Conservation (phyloP, 805 yeast species). For the Yarrowia sp. region DNA sequence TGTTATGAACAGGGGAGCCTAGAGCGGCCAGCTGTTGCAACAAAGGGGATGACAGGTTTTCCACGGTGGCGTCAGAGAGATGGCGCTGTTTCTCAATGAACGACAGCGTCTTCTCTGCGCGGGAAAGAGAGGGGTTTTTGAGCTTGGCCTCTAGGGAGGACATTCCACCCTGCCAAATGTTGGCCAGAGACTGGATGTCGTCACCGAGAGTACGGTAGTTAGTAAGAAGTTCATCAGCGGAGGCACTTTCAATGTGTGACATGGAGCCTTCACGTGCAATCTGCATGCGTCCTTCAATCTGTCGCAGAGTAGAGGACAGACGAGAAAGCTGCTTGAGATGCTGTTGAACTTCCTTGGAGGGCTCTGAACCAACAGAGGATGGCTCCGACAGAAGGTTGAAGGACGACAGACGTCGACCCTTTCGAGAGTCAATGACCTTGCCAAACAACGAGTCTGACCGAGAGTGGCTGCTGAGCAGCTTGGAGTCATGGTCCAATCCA, state of each 20-base stretch:
- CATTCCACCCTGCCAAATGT: slow-evolving; percentile 26
- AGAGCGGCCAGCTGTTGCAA: slow-evolving; percentile 11
- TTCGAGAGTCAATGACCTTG: slow-evolving; percentile 15
- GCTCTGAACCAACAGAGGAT: not conserved
- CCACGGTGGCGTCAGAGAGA: slow-evolving; percentile 26
- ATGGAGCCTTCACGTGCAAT: slow-evolving; percentile 30
- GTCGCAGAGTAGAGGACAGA: slow-evolving; percentile 29
- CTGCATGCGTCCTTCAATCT: slow-evolving; percentile 33
- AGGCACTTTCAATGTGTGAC: not conserved
- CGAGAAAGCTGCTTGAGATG: slow-evolving; percentile 22
- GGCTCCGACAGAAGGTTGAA: slow-evolving; percentile 12
- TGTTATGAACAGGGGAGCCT: not conserved
- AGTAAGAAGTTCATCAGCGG: slow-evolving; percentile 10
- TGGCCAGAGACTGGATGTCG: slow-evolving; percentile 8
- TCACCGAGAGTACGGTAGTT: slow-evolving; percentile 20
- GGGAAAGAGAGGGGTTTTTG: not conserved
- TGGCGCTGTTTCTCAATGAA: slow-evolving; percentile 23
- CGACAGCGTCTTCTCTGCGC: slow-evolving; percentile 22
- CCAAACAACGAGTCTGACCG: slow-evolving; percentile 13
- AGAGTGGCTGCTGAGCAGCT: not conserved
- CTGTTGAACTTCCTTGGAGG: slow-evolving; percentile 6
- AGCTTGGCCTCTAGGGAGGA: slow-evolving; percentile 9
- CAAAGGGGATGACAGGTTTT: not conserved
- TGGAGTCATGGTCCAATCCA: slow-evolving; percentile 17
- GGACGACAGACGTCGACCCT: slow-evolving; percentile 14